phyloP scores from a whole-genome alignment of 2,329 filamentous ascomycete species.

The Colletotrichum incanum region DNA sequence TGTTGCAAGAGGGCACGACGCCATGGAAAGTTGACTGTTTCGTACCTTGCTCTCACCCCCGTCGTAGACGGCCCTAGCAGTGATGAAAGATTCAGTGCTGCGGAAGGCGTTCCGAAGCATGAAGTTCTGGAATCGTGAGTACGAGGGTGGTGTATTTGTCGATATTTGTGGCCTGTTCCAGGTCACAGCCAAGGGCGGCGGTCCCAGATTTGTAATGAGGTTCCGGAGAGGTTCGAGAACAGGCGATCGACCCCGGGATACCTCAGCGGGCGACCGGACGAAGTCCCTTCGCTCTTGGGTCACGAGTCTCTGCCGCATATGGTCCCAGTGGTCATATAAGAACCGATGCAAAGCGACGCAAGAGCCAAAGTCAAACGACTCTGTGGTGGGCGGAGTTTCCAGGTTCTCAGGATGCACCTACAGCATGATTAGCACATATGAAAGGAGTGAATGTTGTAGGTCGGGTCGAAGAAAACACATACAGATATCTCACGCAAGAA shows the following conservation, averaged over 20 bases:
- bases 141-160: slow-evolving; percentile 73
- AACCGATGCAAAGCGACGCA: slow-evolving; percentile 79
- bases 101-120: slow-evolving; percentile 80
- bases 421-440: slow-evolving; percentile 5
- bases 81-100: slow-evolving; percentile 75
- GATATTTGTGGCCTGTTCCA: slow-evolving; percentile 80
- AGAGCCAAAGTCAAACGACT: slow-evolving; percentile 79
- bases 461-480: slow-evolving; percentile 49
- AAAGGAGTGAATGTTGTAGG: neutral
- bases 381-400: slow-evolving; percentile 58
- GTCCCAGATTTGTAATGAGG: slow-evolving; percentile 77
- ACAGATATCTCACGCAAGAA: slow-evolving; percentile 80
- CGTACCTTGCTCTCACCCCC: slow-evolving; percentile 77
- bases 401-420: slow-evolving; percentile 65
- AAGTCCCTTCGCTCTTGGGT: slow-evolving; percentile 72
- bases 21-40: neutral
- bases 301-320: slow-evolving; percentile 75
- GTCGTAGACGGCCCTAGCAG: slow-evolving; percentile 78
- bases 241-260: slow-evolving; percentile 66
- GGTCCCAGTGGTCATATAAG: slow-evolving; percentile 81
- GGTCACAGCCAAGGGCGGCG: slow-evolving; percentile 77
- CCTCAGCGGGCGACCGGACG: slow-evolving; percentile 69
- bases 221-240: slow-evolving; percentile 73
- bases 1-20: neutral
- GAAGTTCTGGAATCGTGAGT: slow-evolving; percentile 80